Evolutionary conservation across 2,329 filamentous ascomycete species (phyloP).

Genomic region (Ceratocystis lukuohia): DNA sequence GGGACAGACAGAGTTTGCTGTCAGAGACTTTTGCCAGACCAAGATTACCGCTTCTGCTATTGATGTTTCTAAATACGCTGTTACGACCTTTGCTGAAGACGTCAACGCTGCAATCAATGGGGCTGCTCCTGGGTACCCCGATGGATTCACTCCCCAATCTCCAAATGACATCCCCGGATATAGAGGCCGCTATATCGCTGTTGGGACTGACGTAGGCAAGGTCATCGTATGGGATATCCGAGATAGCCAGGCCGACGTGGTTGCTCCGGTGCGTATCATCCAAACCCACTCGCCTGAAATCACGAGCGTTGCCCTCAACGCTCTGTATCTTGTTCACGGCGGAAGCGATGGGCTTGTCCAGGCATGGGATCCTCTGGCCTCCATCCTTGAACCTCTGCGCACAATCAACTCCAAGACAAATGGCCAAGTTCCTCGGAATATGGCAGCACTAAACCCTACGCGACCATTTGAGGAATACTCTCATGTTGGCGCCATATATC

Average conservation of each 20-base stretch:
- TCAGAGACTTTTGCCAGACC: slow-evolving; percentile 45
- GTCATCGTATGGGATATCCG: slow-evolving; percentile 78
- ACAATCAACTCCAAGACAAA: slow-evolving; percentile 80
- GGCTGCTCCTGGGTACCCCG: slow-evolving; percentile 12
- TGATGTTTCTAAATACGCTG: slow-evolving; percentile 61
- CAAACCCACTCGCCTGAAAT: slow-evolving; percentile 84
- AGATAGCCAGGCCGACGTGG: slow-evolving; percentile 33
- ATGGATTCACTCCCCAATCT: neutral
- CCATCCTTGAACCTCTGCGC: slow-evolving; percentile 60
- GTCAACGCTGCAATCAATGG: slow-evolving; percentile 3
- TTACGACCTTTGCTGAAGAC: slow-evolving; percentile 64
- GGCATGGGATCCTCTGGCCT: slow-evolving; percentile 90
- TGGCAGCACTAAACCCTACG: slow-evolving; percentile 40
- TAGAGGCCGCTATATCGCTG: slow-evolving; percentile 63
- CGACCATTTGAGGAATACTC: slow-evolving; percentile 55
- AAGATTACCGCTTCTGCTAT: slow-evolving; percentile 58
- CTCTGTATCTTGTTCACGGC: slow-evolving; percentile 80
- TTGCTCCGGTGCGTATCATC: slow-evolving; percentile 65
- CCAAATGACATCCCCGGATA: slow-evolving; percentile 63
- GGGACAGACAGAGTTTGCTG: slow-evolving; percentile 39
- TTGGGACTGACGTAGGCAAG: slow-evolving; percentile 67
- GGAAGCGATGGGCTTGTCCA: slow-evolving; percentile 92
- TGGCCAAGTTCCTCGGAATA: slow-evolving; percentile 64
- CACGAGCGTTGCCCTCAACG: slow-evolving; percentile 67
- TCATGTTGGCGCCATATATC: slow-evolving; percentile 65